Conservation (phyloP, 1,284 basidiomycete genomes). For the Spongispora temasekensis region DNA sequence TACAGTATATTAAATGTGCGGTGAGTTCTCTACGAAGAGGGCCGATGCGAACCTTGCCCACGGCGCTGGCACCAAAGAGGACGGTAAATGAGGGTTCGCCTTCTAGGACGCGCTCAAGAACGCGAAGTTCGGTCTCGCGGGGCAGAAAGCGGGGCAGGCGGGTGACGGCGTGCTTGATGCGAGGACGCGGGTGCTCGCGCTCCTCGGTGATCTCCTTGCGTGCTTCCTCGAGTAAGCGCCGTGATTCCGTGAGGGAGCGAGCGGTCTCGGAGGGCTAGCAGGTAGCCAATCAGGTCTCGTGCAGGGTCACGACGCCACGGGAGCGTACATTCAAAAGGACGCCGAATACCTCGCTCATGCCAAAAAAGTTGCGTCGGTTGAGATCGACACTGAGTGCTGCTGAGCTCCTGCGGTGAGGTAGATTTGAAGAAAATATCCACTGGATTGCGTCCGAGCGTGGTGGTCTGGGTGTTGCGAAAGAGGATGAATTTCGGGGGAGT, state of each 20-base stretch:
- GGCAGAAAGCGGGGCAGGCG: conserved; percentile 72
- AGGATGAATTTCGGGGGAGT: conserved; percentile 22
- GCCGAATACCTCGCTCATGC: conserved; percentile 73
- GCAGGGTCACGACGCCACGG: conserved; percentile 4
- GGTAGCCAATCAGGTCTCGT: conserved; percentile 11
- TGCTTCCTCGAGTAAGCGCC: conserved; percentile 72
- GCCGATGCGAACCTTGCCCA: conserved; percentile 61
- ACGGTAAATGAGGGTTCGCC: conserved; percentile 79
- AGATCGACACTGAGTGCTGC: conserved; percentile 58
- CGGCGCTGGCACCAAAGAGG: conserved; percentile 77
- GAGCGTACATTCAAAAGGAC: conserved; percentile 72
- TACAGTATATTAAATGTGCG: conserved; percentile 29
- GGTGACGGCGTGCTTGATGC: conserved; percentile 76
- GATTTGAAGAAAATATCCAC: conserved; percentile 73
- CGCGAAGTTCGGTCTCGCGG: conserved; percentile 63
- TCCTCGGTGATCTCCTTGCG: conserved; percentile 69
- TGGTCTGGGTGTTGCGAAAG: conserved; percentile 28
- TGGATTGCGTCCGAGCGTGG: conserved; percentile 44
- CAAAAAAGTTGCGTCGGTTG: conserved; percentile 72
- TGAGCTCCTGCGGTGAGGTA: conserved; percentile 58
- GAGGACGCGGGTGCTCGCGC: conserved; percentile 62
- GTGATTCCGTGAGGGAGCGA: conserved; percentile 75
- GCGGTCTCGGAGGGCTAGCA: conserved; percentile 74
- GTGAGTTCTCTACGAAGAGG: conserved; percentile 10
- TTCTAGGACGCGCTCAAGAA: conserved; percentile 62